Base-by-base conservation (phyloP, 805 yeast species). In the Teunomyces cretensis region DNA sequence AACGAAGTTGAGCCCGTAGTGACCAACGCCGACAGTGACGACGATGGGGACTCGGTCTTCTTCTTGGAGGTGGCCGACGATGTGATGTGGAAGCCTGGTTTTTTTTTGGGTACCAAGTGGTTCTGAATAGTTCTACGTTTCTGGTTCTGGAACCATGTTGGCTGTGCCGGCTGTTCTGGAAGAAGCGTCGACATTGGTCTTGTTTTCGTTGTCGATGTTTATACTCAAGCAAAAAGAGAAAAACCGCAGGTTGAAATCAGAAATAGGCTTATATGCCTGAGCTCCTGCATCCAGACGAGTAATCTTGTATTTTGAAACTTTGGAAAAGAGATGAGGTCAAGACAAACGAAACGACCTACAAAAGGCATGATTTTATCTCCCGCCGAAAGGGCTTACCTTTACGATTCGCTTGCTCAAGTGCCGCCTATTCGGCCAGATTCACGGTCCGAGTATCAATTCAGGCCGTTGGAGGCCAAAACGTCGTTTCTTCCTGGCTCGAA, bases 381-480 rank as follows among this genome's bases (percentile, higher is more conserved):
- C 2, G 84, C 94, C 1, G 96, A 87, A 61, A 76, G 86, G 54
- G 75, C 86, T 1, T 92, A 84, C 60, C 68, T 92, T 17, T 80
- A 83, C 56, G 90, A 86, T 41, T 88, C 97, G 0, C 70, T 92
- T 19, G 60, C 72, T 6, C 71, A 71, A 11, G 46, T 58, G 2
- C 85, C 91, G 0, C 79, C 86, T 4, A 72, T 83, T 27, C 78
- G 99, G 49, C 95, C 97, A 2, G 99, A 94, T 63, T 87, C 96
- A 1, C 78, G 99, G 56, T 67, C 73, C 6, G 72, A 72, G 11
- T 70, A 76, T 47, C 97, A 90, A 62, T 86, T 87, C 58, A 76
- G 97, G 52, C 96, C 97, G 0, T 65, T 94, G 39, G 95, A 89
- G 58, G 87, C 96, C 3, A 81, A 81, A 11, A 81, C 88, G 6